phyloP scores from a whole-genome alignment of 495 filamentous ascomycete genomes.

The Xylaria nigripes region DNA sequence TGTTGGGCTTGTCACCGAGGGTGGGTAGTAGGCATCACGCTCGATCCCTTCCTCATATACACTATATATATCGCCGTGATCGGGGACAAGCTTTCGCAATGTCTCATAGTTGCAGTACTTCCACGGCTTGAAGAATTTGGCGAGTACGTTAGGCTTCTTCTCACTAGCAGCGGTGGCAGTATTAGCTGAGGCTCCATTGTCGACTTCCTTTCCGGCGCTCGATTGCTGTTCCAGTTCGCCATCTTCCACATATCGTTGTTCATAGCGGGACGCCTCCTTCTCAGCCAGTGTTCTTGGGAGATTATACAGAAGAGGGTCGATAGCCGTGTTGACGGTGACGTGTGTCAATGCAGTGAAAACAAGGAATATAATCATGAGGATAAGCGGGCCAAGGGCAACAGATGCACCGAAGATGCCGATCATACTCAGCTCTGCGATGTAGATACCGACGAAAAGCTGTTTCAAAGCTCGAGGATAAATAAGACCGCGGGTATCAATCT shows the following conservation, averaged over 20 bases:
- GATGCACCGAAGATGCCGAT: constrained; percentile 82
- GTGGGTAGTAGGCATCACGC: constrained; percentile 69
- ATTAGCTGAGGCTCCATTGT: constrained; percentile 17
- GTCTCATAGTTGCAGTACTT: constrained; percentile 62
- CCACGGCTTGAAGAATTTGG: constrained; percentile 73
- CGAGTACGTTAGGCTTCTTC: constrained; percentile 42
- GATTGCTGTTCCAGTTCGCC: constrained; percentile 27
- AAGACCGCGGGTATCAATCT: constrained; percentile 84
- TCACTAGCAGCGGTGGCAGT: constrained; percentile 8
- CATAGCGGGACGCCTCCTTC: constrained; percentile 46
- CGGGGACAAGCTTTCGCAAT: constrained; percentile 65
- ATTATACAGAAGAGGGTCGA: constrained; percentile 73
- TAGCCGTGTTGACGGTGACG: constrained; percentile 65
- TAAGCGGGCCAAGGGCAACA: constrained; percentile 61
- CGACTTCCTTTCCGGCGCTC: constrained; percentile 16
- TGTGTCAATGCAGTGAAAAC: constrained; percentile 78
- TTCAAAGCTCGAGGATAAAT: constrained; percentile 85
- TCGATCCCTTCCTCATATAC: constrained; percentile 54
- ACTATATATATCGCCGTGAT: constrained; percentile 31
- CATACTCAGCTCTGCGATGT: constrained; percentile 76
- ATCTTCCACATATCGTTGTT: constrained; percentile 20
- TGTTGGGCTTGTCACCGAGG: constrained; percentile 52
- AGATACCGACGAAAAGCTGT: constrained; percentile 82
- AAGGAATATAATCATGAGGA: constrained; percentile 77
- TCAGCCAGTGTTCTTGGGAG: constrained; percentile 56